Evolutionary conservation across 1,284 basidiomycete species (phyloP).

Genomic region (Tilletia horrida): DNA sequence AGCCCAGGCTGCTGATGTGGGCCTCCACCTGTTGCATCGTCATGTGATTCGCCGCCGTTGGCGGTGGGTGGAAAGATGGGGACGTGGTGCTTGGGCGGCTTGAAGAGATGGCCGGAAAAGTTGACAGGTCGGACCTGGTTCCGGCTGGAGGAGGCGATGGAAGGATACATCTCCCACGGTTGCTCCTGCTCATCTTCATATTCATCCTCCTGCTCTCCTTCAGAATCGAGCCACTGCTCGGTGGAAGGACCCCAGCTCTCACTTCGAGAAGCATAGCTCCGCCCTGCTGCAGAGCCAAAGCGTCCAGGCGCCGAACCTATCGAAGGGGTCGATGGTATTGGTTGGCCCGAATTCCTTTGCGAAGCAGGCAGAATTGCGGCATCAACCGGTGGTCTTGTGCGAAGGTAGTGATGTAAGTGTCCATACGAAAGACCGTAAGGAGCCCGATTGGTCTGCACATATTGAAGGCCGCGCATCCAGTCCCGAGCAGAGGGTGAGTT

Average conservation of each 20-base stretch:
- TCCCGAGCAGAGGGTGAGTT: not conserved
- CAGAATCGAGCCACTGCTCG: constrained; percentile 13
- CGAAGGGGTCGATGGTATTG: not conserved
- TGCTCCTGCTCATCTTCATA: not conserved
- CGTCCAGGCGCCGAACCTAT: not conserved
- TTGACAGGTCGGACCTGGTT: constrained; percentile 5
- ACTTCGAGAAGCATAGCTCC: not conserved
- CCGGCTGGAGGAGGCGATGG: not conserved
- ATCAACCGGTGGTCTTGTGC: not conserved
- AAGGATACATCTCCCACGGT: constrained; percentile 4
- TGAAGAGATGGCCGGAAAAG: constrained; percentile 7
- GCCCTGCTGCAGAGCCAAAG: not conserved
- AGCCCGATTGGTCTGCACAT: not conserved
- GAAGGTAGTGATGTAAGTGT: not conserved
- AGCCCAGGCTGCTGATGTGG: not conserved
- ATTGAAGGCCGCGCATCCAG: not conserved
- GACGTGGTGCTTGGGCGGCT: constrained; percentile 9
- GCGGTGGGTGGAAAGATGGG: not conserved
- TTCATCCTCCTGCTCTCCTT: constrained; percentile 4
- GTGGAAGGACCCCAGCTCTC: not conserved
- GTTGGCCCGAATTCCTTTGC: not conserved
- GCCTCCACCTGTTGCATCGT: not conserved
- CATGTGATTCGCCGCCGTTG: not conserved
- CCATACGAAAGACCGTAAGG: not conserved
- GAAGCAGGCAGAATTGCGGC: not conserved